Evolutionary conservation across 768 basidiomycete genomes (phyloP), one percentile per base, ranked within the genome.

Genomic region (Dioszegia aurantiaca): DNA sequence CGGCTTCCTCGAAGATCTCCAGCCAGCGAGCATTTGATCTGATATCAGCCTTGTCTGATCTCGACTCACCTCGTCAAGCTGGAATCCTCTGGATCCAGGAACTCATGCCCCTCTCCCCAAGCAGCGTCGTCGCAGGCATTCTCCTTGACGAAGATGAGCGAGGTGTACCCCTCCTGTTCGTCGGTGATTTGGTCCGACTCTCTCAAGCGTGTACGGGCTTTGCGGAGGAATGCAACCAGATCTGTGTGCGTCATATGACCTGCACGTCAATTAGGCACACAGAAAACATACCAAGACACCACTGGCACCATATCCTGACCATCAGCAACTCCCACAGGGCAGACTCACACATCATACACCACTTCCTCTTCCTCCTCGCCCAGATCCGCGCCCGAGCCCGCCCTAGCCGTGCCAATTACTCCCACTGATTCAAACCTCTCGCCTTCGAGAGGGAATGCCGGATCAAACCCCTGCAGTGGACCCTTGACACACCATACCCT

Each of bases 1-100:
- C 89, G 5, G 91, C 90, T 47, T 82, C 77, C 33, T 78, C 68
- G 73, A 99, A 98, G 19, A 86, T 78, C 4, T 79, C 73, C 69
- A 88, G 87, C 87, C 90, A 97, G 26, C 86, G 85, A 58, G 78
- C 74, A 77, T 93, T 87, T 6, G 91, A 94, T 70, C 93, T 95
- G 65, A 1, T 40, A 9, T 54, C 48, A 55, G 33, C 26, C 31
- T 6, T 21, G n/a, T n/a, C n/a, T n/a, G 28, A 47, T 28, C 12
- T 47, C 14, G 27, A 59, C 78, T 53, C 49, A 89, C 93, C 94
- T 84, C 9, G 89, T 97, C 69, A 94, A 78, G 70, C 88, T 92
- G 17, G 89, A 92, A 76, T 99, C 94, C 56, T 87, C 79, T 56
- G 87, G 84, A 69, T 97, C 93, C 67, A 90, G 90, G 8, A 85